Base-by-base conservation (phyloP, 164 flowering plant genomes). In the Umbellularia californica region DNA sequence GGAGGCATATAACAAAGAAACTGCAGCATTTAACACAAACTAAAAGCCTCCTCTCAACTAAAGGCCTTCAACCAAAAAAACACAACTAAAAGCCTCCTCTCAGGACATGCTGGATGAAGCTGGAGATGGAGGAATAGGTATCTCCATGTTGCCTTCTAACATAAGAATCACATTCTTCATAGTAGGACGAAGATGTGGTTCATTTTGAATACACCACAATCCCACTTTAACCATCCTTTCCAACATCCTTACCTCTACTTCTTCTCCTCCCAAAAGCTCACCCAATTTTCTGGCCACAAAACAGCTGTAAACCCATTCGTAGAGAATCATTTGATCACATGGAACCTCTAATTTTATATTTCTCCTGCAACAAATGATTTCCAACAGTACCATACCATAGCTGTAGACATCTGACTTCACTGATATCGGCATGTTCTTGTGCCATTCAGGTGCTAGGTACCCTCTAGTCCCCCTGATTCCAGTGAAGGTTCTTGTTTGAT, bases 351-450 rank as follows among this genome's bases (percentile, higher is more conserved):
- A 6, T 50, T 69, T 50, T 10, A 69, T 3, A 0, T 25, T 33
- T 50, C 52, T 69, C 23, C 71, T 30, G 50, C 71, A 69, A 69
- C 71, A 69, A 14, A 69, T 69, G 23, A 69, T 33, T 25, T 69
- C 71, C 71, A 69, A 41, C 50, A 69, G 20, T 50, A 69, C 52
- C 6, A 41, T 69, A 47, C 71, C 55, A 17, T 10, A 69, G n/a
- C 71, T 69, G 24, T 69, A 69, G 10, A 69, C 71, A 69, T 69
- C 71, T 33, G 52, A 5, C 52, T 69, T 69, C 70, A 69, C 70
- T 19, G 70, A 20, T 12, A 69, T 69, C 5, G 70, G 70, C 13
- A 14, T 33, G 52, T 69, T 69, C 70, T 47, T 69, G 3, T 69
- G 70, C 70, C 70, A 65, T 25, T 65, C 68, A 65, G 68, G 68